These are phyloP conservation scores for Pseudogymnoascus sp. DNA, from an alignment of 2,329 filamentous ascomycete genomes.

Conservation along the genomic window DNA sequence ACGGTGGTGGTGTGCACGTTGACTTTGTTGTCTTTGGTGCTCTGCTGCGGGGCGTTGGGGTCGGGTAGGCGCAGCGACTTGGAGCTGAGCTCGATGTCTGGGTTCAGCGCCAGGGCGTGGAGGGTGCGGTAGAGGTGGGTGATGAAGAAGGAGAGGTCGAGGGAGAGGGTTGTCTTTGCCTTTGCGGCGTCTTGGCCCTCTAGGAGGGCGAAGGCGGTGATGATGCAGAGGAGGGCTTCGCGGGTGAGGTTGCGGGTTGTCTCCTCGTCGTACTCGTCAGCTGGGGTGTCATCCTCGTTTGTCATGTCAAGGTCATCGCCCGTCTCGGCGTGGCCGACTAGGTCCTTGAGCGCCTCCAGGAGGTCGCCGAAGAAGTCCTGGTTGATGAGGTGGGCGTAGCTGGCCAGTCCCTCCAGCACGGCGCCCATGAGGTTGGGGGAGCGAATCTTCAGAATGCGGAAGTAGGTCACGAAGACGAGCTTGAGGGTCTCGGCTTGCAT, in stretches of 20 bases:
- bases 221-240: constrained; percentile 86
- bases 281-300: constrained; percentile 29
- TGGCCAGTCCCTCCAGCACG: constrained; percentile 85
- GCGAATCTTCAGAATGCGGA: constrained; percentile 81
- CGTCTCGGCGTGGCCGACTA: constrained; percentile 68
- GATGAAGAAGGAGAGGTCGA: constrained; percentile 93
- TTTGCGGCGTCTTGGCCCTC: constrained; percentile 89
- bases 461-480: constrained; percentile 90
- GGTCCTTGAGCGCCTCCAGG: constrained; percentile 85
- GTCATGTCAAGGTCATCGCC: constrained; percentile 39
- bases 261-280: constrained; percentile 40
- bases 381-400: constrained; percentile 95
- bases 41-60: constrained; percentile 42
- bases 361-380: constrained; percentile 98
- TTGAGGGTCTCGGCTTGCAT: constrained; percentile 96
- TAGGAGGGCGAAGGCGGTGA: constrained; percentile 92
- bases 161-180: constrained; percentile 69
- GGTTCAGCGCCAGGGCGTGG: constrained; percentile 67
- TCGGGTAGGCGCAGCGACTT: constrained; percentile 66
- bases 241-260: constrained; percentile 67
- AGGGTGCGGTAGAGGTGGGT: constrained; percentile 86
- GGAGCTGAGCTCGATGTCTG: constrained; percentile 75
- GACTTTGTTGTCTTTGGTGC: constrained; percentile 57
- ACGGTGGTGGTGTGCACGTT: constrained; percentile 95
- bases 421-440: constrained; percentile 87